Base-by-base conservation (phyloP, 2,329 filamentous ascomycete genomes). In the Trichophyton verrucosum region DNA sequence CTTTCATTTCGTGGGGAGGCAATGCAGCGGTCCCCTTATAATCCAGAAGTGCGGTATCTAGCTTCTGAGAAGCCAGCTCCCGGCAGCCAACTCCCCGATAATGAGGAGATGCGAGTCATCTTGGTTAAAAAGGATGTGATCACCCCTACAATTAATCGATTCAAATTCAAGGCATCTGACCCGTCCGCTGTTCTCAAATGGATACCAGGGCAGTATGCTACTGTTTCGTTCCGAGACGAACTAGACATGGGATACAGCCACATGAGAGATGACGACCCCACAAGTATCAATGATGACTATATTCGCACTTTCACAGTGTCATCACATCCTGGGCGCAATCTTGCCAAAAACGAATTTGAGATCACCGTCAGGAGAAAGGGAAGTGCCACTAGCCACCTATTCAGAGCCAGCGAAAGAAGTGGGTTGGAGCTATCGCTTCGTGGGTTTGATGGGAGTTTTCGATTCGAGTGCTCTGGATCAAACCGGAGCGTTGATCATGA, bases 301-400 rank as follows among this genome's bases (percentile, higher is more conserved):
- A 78, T 94, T 3, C 79, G 90, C 30, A 95, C 89, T 0, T 95
- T 95, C 68, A 95, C 90, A 1, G 80, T 95, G 0, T 88, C 86
- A 1, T 88, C 81, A 1, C 72, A 76, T 1, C 82, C 85, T 62
- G 58, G 71, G 64, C 56, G 71, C 65, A 61, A 67, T 47, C 64
- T 70, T 46, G 63, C 73, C 58, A 62, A 73, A 61, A 68, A 77
- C 40, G 78, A 85, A 66, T 80, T 94, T 61, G 85, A 91, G 66
- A 86, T 95, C 64, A 92, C 88, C 3, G 82, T 85, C 0, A 76
- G 88, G 15, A 83, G 79, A 59, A 82, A 89, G 51, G 89, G 90
- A 0, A 78, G 81, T 0, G 87, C 84, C 3, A 95, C 90, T 0
- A 71, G 72, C 0, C 80, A 86, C 62, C 74, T 95, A 3, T 87